Evolutionary conservation across 352 stramenopile species (phyloP).

Genomic region (Phytophthora melonis): DNA sequence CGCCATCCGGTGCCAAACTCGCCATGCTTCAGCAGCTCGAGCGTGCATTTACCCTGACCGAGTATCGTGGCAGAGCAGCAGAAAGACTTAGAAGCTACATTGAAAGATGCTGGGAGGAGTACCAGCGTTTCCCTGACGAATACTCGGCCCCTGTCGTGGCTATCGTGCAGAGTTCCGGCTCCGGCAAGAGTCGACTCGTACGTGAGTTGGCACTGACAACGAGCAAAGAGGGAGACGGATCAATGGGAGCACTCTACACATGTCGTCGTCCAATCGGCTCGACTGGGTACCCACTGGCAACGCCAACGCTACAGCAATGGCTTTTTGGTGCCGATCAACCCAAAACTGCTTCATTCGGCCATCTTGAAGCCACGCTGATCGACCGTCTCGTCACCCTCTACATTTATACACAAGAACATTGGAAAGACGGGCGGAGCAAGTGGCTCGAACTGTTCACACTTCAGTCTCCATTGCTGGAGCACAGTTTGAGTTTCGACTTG

Average conservation of each 20-base stretch:
- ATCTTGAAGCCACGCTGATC: too few species aligned
- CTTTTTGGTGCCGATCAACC: neutral
- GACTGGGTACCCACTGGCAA: neutral
- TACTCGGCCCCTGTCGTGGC: neutral
- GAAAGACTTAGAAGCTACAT: neutral
- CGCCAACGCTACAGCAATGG: neutral
- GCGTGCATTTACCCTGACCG: neutral
- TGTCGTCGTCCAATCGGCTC: neutral
- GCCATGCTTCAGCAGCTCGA: too few species aligned
- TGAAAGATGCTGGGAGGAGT: neutral
- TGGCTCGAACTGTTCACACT: too few species aligned
- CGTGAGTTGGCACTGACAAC: neutral
- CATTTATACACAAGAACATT: neutral
- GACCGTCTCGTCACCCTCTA: neutral
- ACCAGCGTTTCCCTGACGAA: neutral
- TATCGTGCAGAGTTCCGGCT: neutral
- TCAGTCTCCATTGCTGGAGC: too few species aligned
- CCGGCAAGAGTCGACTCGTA: neutral
- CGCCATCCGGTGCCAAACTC: too few species aligned
- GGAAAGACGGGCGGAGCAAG: too few species aligned
- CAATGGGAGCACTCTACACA: neutral
- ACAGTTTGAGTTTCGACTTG: too few species aligned
- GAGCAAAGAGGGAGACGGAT: neutral
- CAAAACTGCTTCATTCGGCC: too few species aligned
- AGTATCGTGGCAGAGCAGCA: neutral